phyloP scores from a whole-genome alignment of 2,329 filamentous ascomycete genomes.

The Fusarium xylarioides region DNA sequence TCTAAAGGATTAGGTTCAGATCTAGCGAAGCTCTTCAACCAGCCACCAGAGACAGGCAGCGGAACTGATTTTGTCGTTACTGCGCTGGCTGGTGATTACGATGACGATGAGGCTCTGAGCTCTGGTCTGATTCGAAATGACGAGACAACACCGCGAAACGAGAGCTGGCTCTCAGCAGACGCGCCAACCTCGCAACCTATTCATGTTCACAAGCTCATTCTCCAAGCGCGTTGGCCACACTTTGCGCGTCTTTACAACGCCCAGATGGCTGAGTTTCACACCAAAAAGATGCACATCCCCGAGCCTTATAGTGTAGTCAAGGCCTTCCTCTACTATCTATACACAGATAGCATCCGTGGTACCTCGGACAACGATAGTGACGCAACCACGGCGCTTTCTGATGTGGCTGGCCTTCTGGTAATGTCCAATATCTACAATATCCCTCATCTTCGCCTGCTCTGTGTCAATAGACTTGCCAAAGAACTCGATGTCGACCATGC shows the following conservation, averaged over 20 bases:
- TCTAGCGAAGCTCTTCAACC: slow-evolving; percentile 86
- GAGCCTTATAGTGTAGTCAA: slow-evolving; percentile 95
- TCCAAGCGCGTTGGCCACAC: slow-evolving; percentile 96
- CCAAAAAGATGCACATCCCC: slow-evolving; percentile 96
- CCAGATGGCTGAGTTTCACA: slow-evolving; percentile 98
- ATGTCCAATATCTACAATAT: slow-evolving; percentile 99
- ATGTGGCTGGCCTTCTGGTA: slow-evolving; percentile 92
- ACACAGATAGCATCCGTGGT: slow-evolving; percentile 87
- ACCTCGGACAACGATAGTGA: slow-evolving; percentile 64
- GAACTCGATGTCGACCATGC: slow-evolving; percentile 95
- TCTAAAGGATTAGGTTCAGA: slow-evolving; percentile 82
- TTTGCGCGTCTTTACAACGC: slow-evolving; percentile 91
- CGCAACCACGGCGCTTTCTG: slow-evolving; percentile 80
- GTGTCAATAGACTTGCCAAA: slow-evolving; percentile 87
- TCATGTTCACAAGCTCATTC: slow-evolving; percentile 92
- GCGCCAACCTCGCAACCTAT: slow-evolving; percentile 81
- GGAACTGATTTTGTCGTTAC: slow-evolving; percentile 93
- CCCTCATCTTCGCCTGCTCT: slow-evolving; percentile 88
- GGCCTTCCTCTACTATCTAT: slow-evolving; percentile 94
- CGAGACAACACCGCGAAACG: slow-evolving; percentile 52
- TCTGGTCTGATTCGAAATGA: slow-evolving; percentile 59
- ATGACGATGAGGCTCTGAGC: slow-evolving; percentile 70
- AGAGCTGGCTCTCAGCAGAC: slow-evolving; percentile 69
- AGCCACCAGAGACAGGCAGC: slow-evolving; percentile 82
- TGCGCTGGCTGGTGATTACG: slow-evolving; percentile 80